Evolutionary conservation across 208 protist species (phyloP).

Genomic region (Leishmania tarentolae): DNA sequence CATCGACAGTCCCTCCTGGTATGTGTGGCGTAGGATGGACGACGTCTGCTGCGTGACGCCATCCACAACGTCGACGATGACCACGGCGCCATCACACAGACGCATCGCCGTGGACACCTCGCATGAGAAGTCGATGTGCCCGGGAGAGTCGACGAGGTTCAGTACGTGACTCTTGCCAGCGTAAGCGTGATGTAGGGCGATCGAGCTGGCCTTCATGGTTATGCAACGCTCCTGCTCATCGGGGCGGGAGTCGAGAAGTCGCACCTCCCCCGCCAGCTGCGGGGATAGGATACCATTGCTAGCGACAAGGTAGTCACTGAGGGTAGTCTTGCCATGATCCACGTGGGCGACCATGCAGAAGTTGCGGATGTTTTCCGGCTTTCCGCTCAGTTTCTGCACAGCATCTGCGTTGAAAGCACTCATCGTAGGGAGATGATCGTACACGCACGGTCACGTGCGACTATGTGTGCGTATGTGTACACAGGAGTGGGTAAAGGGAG

Average conservation of each 20-base stretch:
- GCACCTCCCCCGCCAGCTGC: slow-evolving; percentile 96
- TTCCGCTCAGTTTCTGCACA: slow-evolving; percentile 61
- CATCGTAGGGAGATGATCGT: slow-evolving; percentile 6
- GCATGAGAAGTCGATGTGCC: slow-evolving; percentile 99
- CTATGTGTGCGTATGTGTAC: not conserved
- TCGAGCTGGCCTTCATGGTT: slow-evolving; percentile 99
- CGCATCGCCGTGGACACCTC: slow-evolving; percentile 98
- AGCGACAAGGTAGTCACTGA: slow-evolving; percentile 97
- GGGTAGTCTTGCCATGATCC: slow-evolving; percentile 99
- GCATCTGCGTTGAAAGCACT: slow-evolving; percentile 21
- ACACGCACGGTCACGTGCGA: not conserved
- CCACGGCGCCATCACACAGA: slow-evolving; percentile 96
- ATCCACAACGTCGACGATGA: slow-evolving; percentile 99
- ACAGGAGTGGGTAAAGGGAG: not conserved
- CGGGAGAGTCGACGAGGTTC: slow-evolving; percentile 99
- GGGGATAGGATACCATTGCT: slow-evolving; percentile 98
- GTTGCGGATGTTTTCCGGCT: slow-evolving; percentile 91
- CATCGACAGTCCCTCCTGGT: slow-evolving; percentile 94
- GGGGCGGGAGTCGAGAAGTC: slow-evolving; percentile 96
- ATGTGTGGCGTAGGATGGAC: slow-evolving; percentile 96
- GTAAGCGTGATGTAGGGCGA: slow-evolving; percentile 92
- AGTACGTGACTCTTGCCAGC: slow-evolving; percentile 82
- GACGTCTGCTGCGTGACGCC: slow-evolving; percentile 96
- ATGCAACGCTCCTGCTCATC: slow-evolving; percentile 98
- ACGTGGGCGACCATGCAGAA: slow-evolving; percentile 99